A percentile compares a stretch with the other conserved stretches of the same genome.
Conservation (phyloP, 768 basidiomycete genomes). For the Lactarius trivialis region DNA sequence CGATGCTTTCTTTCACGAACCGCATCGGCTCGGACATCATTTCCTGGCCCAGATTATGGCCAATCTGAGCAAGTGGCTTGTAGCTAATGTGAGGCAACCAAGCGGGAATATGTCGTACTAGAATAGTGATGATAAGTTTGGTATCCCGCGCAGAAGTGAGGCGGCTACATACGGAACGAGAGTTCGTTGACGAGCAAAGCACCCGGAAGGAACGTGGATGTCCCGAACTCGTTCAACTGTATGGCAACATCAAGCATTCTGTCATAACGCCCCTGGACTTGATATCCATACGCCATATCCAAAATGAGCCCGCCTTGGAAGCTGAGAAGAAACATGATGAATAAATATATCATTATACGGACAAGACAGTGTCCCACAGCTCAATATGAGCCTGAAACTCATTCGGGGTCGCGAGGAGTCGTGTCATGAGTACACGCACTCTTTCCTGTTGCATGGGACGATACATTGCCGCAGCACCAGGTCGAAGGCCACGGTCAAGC, state of each 20-base stretch:
- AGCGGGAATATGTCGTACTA: slow-evolving; percentile 5
- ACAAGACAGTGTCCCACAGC: too few relatives aligned
- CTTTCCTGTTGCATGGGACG: too few relatives aligned
- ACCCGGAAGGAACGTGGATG: neutral
- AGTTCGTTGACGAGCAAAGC: neutral
- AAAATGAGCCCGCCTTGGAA: slow-evolving; percentile 7
- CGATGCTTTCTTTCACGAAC: slow-evolving; percentile 3
- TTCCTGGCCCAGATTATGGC: neutral
- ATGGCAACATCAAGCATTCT: too few relatives aligned
- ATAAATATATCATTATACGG: too few relatives aligned
- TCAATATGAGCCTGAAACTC: too few relatives aligned
- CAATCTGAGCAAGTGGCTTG: slow-evolving; percentile 5
- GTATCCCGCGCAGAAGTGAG: too few relatives aligned
- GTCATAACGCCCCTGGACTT: neutral
- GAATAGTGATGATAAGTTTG: neutral
- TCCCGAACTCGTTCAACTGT: neutral
- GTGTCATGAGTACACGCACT: too few relatives aligned
- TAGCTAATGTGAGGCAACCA: neutral
- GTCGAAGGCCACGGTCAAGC: too few relatives aligned
- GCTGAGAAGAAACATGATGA: neutral
- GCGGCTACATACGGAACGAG: neutral
- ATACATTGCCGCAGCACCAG: too few relatives aligned
- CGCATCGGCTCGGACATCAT: slow-evolving; percentile 1
- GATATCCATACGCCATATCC: slow-evolving; percentile 13
- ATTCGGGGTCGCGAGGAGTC: too few relatives aligned